Evolutionary conservation across 768 basidiomycete species (phyloP).

Genomic region (Phaeotremella fagi): DNA sequence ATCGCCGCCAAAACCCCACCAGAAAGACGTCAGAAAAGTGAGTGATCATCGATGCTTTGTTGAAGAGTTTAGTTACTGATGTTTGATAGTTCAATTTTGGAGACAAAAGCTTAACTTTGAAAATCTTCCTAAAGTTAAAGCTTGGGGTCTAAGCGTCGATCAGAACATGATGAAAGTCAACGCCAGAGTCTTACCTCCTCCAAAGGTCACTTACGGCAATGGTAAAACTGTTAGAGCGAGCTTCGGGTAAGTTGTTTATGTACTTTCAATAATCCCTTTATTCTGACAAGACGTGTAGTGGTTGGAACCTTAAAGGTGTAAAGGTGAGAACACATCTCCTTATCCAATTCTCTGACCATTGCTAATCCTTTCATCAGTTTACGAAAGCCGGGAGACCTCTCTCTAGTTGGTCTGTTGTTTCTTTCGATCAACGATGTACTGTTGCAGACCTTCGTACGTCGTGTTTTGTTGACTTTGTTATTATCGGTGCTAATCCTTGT

Average conservation of each 20-base stretch:
- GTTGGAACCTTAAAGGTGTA: constrained; percentile 43
- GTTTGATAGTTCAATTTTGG: constrained; percentile 35
- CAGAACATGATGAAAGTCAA: constrained; percentile 32
- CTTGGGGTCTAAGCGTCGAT: constrained; percentile 44
- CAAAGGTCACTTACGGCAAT: constrained; percentile 37
- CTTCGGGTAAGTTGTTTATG: constrained; percentile 17
- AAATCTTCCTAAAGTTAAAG: constrained; percentile 38
- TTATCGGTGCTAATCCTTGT: too few species aligned
- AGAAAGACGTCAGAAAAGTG: constrained; percentile 31
- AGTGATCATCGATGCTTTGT: neutral
- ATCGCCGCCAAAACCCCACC: constrained; percentile 43
- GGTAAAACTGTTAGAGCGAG: constrained; percentile 23
- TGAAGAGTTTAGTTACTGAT: neutral
- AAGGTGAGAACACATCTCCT: constrained; percentile 18
- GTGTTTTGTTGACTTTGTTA: neutral
- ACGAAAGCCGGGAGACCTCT: constrained; percentile 23
- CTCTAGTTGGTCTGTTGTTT: constrained; percentile 36
- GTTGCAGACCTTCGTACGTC: constrained; percentile 20
- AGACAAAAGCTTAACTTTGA: constrained; percentile 36
- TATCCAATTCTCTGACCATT: neutral
- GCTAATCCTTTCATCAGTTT: constrained; percentile 14
- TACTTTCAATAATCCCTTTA: too few species aligned
- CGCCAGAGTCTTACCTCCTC: constrained; percentile 41
- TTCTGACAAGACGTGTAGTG: too few species aligned
- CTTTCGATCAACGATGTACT: constrained; percentile 25